phyloP scores from a whole-genome alignment of 2,329 filamentous ascomycete genomes.

The Exophiala calicioides region DNA sequence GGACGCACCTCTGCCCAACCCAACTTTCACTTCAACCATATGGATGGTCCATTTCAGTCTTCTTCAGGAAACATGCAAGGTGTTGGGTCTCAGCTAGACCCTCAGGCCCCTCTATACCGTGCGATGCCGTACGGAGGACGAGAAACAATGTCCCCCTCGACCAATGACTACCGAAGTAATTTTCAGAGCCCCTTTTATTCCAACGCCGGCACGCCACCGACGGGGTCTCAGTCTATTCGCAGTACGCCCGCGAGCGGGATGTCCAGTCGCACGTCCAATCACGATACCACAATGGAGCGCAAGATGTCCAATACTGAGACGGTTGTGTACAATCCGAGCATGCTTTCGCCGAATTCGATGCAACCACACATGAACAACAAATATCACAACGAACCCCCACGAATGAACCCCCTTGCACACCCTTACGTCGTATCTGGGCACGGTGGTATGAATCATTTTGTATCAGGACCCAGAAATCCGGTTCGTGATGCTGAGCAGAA shows the following conservation, averaged over 20 bases:
- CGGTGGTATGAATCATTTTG: conserved; percentile 4
- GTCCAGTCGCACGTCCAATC: conserved; percentile 40
- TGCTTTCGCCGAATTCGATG: conserved; percentile 31
- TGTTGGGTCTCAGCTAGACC: conserved; percentile 35
- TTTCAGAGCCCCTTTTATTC: conserved; percentile 50
- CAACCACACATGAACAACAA: conserved; percentile 33
- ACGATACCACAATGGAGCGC: conserved; percentile 49
- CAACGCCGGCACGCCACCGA: conserved; percentile 46
- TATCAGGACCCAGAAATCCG: conserved; percentile 10
- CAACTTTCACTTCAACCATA: conserved; percentile 35
- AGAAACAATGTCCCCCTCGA: conserved; percentile 47
- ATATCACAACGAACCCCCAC: conserved; percentile 34
- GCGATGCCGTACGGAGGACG: conserved; percentile 46
- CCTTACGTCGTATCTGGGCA: conserved; percentile 40
- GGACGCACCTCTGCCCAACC: conserved; percentile 6
- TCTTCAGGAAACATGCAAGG: conserved; percentile 34
- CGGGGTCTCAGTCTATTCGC: conserved; percentile 41
- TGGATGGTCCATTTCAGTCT: conserved; percentile 32
- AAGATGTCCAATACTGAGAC: conserved; percentile 50
- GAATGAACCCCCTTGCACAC: conserved; percentile 38
- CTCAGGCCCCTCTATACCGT: conserved; percentile 37
- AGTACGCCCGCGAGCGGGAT: conserved; percentile 47
- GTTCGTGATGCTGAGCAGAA: conserved; percentile 21
- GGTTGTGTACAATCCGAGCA: conserved; percentile 14
- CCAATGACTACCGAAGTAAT: conserved; percentile 48